A percentile compares a stretch with the other conserved stretches of the same genome.
These are phyloP conservation scores for Grosmannia serpens DNA, from an alignment of 2,329 filamentous ascomycete species.

Conservation along the genomic window DNA sequence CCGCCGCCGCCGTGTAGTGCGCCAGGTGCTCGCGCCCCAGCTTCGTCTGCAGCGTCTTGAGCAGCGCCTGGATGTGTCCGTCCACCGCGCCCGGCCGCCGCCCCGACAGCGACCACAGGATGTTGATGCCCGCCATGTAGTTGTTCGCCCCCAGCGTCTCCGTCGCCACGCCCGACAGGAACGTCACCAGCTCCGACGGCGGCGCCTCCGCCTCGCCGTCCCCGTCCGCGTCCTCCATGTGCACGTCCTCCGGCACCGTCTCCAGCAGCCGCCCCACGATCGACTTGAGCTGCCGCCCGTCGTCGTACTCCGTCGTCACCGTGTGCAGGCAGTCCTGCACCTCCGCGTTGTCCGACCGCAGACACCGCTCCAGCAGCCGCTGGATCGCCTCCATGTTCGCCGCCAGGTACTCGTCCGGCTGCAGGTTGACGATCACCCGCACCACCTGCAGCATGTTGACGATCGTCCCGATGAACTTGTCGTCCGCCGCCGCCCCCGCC, in stretches of 20 bases:
- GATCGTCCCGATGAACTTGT: slow-evolving; percentile 76
- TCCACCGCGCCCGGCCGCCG: slow-evolving; percentile 82
- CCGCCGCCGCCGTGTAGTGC: slow-evolving; percentile 51
- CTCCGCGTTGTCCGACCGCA: slow-evolving; percentile 81
- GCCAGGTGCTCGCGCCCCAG: slow-evolving; percentile 87
- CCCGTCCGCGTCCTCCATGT: slow-evolving; percentile 65
- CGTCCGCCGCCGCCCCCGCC: slow-evolving; percentile 52
- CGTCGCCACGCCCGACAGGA: slow-evolving; percentile 73
- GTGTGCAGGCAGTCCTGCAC: slow-evolving; percentile 86
- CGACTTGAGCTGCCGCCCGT: slow-evolving; percentile 59
- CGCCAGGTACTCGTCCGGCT: slow-evolving; percentile 82
- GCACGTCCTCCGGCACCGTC: slow-evolving; percentile 69
- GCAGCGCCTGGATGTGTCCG: slow-evolving; percentile 72
- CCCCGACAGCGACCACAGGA: slow-evolving; percentile 82
- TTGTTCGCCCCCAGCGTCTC: slow-evolving; percentile 74
- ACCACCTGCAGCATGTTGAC: slow-evolving; percentile 91
- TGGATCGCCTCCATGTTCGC: slow-evolving; percentile 67
- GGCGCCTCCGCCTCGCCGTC: slow-evolving; percentile 67
- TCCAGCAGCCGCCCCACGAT: slow-evolving; percentile 75
- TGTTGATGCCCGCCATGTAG: slow-evolving; percentile 81
- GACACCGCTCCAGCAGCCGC: slow-evolving; percentile 77
- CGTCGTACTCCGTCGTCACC: slow-evolving; percentile 56
- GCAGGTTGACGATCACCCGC: slow-evolving; percentile 77
- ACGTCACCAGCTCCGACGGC: slow-evolving; percentile 77
- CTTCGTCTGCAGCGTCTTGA: slow-evolving; percentile 89